Base-by-base conservation (phyloP, 768 basidiomycete genomes). In the Neoboletus brunneissimus region DNA sequence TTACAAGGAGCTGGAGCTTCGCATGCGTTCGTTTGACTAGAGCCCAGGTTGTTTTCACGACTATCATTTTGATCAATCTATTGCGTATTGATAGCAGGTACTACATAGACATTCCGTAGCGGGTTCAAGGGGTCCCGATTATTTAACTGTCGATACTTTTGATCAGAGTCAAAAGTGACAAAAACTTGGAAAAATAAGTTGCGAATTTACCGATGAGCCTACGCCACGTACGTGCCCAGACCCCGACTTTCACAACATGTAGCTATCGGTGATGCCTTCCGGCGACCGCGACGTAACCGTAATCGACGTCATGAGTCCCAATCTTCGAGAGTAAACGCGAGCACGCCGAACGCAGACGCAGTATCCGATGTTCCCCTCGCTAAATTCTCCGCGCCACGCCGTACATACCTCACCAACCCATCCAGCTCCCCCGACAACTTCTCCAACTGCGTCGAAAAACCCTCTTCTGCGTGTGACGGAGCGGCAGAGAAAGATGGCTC, bases 241-340 rank as follows among this genome's bases (percentile, higher is more conserved):
- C 42, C 23, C n/a, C 9, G 8, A 25, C 23, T n/a, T 46, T 46
- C 18, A n/a, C 5, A 29, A 12, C 25, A 27, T 29, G 44, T 46
- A 46, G 18, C 18, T 46, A 12, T 18, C 11, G 25, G 6, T 27
- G 43, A 11, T 31, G 15, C 25, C 15, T 16, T 22, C 51, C 11
- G 6, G 13, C 13, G 16, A 48, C 20, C 44, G 7, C 20, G 23
- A 23, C 12, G 29, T 12, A 23, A 50, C 48, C 34, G 7, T 18
- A 53, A 18, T 23, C 37, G n/a, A 22, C 31, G 50, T 58, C 50
- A 71, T 18, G 55, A 72, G 70, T 89, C 88, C 89, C 89, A 92
- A 66, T 90, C 89, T 51, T 91, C 87, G 56, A 93, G 73, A 41
- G 81, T 76, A 68, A 93, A 92, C 11, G 88, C 87, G 49, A 92